Evolutionary conservation across 2,329 filamentous ascomycete genomes (phyloP).

Genomic region (Ophiostoma pallidulum): DNA sequence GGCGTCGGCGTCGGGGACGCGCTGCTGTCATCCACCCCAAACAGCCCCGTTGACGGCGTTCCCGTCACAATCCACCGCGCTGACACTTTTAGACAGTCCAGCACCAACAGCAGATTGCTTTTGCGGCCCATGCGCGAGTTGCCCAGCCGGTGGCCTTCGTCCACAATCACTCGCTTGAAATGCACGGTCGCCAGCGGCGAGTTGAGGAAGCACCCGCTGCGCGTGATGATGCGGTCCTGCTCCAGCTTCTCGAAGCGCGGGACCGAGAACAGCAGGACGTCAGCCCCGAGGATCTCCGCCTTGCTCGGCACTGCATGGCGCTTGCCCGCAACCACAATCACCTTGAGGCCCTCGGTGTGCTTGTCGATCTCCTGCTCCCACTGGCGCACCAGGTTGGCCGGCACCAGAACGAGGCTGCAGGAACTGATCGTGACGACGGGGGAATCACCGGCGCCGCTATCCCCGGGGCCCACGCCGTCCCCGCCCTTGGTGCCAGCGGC

Average conservation of each 20-base stretch:
- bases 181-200: slow-evolving; percentile 59
- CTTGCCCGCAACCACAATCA: slow-evolving; percentile 52
- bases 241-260: slow-evolving; percentile 57
- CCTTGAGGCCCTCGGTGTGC: slow-evolving; percentile 58
- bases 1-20: background rate
- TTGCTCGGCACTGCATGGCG: slow-evolving; percentile 44
- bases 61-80: slow-evolving; percentile 85
- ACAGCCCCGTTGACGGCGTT: slow-evolving; percentile 76
- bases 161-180: slow-evolving; percentile 82
- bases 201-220: slow-evolving; percentile 24
- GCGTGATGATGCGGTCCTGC: slow-evolving; percentile 33
- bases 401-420: slow-evolving; percentile 69
- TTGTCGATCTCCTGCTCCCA: slow-evolving; percentile 75
- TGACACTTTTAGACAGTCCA: slow-evolving; percentile 52
- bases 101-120: slow-evolving; percentile 44
- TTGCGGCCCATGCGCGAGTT: slow-evolving; percentile 46
- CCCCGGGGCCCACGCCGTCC: background rate
- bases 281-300: slow-evolving; percentile 53
- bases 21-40: slow-evolving; percentile 51
- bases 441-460: background rate
- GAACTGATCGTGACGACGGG: slow-evolving; percentile 51
- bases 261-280: slow-evolving; percentile 71
- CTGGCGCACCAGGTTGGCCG: slow-evolving; percentile 72
- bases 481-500: too few species aligned
- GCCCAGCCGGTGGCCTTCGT: slow-evolving; percentile 82